These are phyloP conservation scores for Barnettozyma siamensis DNA, from an alignment of 805 yeast species.

Conservation along the genomic window DNA sequence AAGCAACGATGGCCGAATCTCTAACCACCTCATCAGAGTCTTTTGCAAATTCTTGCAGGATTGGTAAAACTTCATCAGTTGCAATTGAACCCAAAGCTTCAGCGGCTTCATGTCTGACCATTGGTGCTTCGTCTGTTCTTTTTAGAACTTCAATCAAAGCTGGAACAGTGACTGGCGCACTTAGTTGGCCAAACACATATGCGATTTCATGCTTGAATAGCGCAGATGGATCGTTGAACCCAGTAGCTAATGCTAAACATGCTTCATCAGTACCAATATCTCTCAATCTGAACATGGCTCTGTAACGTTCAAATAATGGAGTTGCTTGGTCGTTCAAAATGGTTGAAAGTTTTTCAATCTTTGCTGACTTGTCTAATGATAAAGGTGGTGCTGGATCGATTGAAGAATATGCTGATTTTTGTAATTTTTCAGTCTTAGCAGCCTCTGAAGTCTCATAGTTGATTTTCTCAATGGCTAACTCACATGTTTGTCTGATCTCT, in stretches of 20 bases:
- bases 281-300: constrained; percentile 97
- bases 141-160: constrained; percentile 76
- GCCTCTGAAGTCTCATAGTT: constrained; percentile 79
- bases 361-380: constrained; percentile 54
- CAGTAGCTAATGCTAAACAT: constrained; percentile 83
- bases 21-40: constrained; percentile 89
- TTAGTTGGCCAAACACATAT: constrained; percentile 94
- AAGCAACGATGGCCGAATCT: constrained; percentile 94
- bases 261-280: constrained; percentile 94
- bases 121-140: constrained; percentile 79
- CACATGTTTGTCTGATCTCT: constrained; percentile 96
- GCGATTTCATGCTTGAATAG: constrained; percentile 97
- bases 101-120: constrained; percentile 99
- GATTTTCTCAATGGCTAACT: constrained; percentile 91
- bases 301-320: constrained; percentile 88
- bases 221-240: constrained; percentile 87
- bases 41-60: constrained; percentile 67
- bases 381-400: constrained; percentile 99
- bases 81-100: constrained; percentile 98
- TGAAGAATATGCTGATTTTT: constrained; percentile 72
- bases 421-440: constrained; percentile 63
- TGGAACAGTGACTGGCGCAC: constrained; percentile 90
- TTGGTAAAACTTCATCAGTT: constrained; percentile 90
- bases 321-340: constrained; percentile 69
- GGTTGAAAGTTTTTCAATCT: constrained; percentile 57